Base-by-base conservation (phyloP, 345 rosid genomes). In the Hibiscus tridactylites region DNA sequence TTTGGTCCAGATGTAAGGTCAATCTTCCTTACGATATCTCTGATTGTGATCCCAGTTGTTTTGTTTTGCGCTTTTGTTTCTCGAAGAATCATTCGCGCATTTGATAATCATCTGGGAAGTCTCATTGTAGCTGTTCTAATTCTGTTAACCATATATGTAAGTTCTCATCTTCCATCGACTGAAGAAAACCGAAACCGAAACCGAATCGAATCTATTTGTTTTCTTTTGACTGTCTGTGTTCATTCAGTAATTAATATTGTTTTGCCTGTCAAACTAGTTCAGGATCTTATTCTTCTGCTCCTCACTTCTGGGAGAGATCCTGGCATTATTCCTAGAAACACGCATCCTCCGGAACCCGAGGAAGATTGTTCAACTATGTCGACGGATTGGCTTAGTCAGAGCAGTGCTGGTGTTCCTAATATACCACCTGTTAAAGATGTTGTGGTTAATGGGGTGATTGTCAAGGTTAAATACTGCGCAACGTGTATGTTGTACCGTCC, bases 401-500 rank as follows among this genome's bases (percentile, higher is more conserved):
- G 74, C 71, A 75, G 74, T 56, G 39, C 52, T 53, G 74, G 81
- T 61, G 79, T 61, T 62, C 82, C 78, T 8, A 82, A 73, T 71
- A 17, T 94, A 61, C 92, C 92, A 11, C 91, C 91, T 8, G 83
- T 88, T 0, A 91, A 85, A 83, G 97, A 91, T 81, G 85, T 91
- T 11, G 73, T 68, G 47, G 84, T 91, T 56, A 90, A 90, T 56
- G 97, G 97, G 21, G 77, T 79, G 61, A 37, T 80, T 15, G 82
- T 91, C 73, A 87, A 79, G 77, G 93, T 91, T 73, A 94, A 94
- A 72, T 94, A 91, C 70, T 94, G 98, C 76, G 87, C 85, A 56
- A 94, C 98, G 26, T 94, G 98, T 79, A 88, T 87, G 98, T 77
- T 94, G 1, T 94, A 91, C 77, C 91, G 97, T 75, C 97, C 98